Evolutionary conservation across 371 early-diverging fungal species (phyloP).

Genomic region (Lichtheimia ramosa): DNA sequence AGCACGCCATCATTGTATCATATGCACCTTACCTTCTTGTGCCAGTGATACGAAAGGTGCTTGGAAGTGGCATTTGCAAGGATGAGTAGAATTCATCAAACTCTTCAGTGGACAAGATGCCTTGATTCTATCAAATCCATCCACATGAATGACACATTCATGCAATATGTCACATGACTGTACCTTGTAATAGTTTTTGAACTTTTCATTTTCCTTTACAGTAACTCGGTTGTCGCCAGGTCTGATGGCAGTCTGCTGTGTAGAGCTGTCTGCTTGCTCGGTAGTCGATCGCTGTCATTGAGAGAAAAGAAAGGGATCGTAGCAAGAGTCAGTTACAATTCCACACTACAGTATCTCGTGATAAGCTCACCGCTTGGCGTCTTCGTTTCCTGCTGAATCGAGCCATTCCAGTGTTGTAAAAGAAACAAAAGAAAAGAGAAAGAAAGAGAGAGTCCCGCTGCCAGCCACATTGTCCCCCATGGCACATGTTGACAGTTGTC

Average conservation of each 20-base stretch:
- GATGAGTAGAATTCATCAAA: conserved; percentile 70
- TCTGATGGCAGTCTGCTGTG: background rate
- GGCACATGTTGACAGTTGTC: background rate
- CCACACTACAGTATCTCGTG: background rate
- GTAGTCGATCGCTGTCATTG: background rate
- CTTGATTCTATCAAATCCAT: conserved; percentile 50
- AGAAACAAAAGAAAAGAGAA: conserved; percentile 1
- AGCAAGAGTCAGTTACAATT: background rate
- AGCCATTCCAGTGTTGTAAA: background rate
- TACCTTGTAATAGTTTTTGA: conserved; percentile 78
- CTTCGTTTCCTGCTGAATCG: conserved; percentile 1
- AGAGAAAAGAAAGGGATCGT: background rate
- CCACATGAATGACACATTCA: background rate
- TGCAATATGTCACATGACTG: background rate
- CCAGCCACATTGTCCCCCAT: background rate
- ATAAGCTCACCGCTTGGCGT: conserved; percentile 3
- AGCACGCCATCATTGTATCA: conserved; percentile 2
- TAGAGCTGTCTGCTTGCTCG: background rate
- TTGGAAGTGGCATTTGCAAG: conserved; percentile 76
- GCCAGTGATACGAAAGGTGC: conserved; percentile 94
- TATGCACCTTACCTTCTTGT: conserved; percentile 61
- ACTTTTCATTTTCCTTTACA: conserved; percentile 63
- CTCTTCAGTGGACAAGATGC: conserved; percentile 81
- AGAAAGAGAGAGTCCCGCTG: background rate
- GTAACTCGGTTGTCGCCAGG: conserved; percentile 7